Evolutionary conservation across 2,329 filamentous ascomycete genomes (phyloP).

Genomic region (Colletotrichum agaves): DNA sequence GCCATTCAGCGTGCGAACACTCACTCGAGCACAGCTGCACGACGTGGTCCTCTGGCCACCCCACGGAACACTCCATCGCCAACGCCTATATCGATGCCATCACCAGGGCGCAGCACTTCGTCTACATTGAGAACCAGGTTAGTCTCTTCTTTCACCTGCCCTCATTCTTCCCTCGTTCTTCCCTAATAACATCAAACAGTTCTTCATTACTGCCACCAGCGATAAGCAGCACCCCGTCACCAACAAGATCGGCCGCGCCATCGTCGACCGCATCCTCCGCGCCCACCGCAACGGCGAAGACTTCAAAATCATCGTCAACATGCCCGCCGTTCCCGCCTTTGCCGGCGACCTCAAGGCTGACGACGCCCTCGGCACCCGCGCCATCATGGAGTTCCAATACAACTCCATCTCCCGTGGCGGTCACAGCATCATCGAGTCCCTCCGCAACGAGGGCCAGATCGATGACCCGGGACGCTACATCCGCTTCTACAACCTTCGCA

Average conservation of each 20-base stretch:
- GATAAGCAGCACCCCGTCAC: conserved; percentile 76
- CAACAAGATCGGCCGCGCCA: conserved; percentile 82
- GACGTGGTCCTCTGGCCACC: conserved; percentile 63
- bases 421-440: conserved; percentile 79
- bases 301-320: conserved; percentile 81
- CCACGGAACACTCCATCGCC: conserved; percentile 79
- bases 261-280: conserved; percentile 80
- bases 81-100: conserved; percentile 85
- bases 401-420: conserved; percentile 81
- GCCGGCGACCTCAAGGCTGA: conserved; percentile 82
- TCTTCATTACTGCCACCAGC: conserved; percentile 86
- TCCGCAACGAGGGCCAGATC: conserved; percentile 74
- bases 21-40: conserved; percentile 50
- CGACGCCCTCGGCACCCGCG: conserved; percentile 78
- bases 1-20: not conserved
- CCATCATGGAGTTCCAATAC: conserved; percentile 92
- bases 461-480: conserved; percentile 78
- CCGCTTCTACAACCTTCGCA: conserved; percentile 85
- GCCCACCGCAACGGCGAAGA: conserved; percentile 72
- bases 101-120: conserved; percentile 73
- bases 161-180: too few species aligned
- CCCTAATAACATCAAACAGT: conserved; percentile 54
- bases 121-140: conserved; percentile 83
- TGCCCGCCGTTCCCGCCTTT: conserved; percentile 84
- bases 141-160: not conserved